phyloP scores from a whole-genome alignment of 208 protist genomes.

The Crithidia fasciculata region DNA sequence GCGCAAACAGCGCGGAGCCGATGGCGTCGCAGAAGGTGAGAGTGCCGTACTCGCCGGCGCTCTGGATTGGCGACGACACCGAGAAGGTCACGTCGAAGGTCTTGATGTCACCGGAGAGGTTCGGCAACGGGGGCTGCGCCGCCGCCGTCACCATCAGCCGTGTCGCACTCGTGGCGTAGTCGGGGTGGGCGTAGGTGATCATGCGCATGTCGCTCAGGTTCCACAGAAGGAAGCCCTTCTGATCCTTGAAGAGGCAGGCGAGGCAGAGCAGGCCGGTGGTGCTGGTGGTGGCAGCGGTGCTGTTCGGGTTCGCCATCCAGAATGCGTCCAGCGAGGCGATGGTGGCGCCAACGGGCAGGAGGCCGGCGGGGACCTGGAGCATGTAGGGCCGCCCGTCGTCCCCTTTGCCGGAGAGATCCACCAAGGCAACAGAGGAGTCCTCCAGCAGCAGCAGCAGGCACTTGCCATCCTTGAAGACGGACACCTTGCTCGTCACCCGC shows the following conservation, averaged over 20 bases:
- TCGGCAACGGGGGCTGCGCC: conserved; percentile 45
- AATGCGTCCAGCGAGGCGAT: conserved; percentile 65
- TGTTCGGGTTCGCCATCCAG: conserved; percentile 48
- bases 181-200: conserved; percentile 46
- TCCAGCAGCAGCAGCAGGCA: conserved; percentile 74
- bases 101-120: conserved; percentile 62
- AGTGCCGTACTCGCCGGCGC: conserved; percentile 51
- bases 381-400: conserved; percentile 53
- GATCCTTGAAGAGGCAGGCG: conserved; percentile 57
- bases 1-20: conserved; percentile 40
- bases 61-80: conserved; percentile 22
- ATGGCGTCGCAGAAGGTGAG: conserved; percentile 52
- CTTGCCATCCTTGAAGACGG: conserved; percentile 65
- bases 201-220: conserved; percentile 77
- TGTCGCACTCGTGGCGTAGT: conserved; percentile 41
- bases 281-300: conserved; percentile 17
- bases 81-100: conserved; percentile 47
- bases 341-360: conserved; percentile 70
- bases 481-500: conserved; percentile 36
- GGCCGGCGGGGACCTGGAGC: conserved; percentile 52
- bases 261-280: conserved; percentile 47
- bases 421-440: conserved; percentile 66
- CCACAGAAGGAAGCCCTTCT: conserved; percentile 77
- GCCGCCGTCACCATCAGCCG: conserved; percentile 50
- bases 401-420: conserved; percentile 67